These are phyloP conservation scores for Cladorrhinum samala DNA, from an alignment of 495 filamentous ascomycete species.

Conservation along the genomic window DNA sequence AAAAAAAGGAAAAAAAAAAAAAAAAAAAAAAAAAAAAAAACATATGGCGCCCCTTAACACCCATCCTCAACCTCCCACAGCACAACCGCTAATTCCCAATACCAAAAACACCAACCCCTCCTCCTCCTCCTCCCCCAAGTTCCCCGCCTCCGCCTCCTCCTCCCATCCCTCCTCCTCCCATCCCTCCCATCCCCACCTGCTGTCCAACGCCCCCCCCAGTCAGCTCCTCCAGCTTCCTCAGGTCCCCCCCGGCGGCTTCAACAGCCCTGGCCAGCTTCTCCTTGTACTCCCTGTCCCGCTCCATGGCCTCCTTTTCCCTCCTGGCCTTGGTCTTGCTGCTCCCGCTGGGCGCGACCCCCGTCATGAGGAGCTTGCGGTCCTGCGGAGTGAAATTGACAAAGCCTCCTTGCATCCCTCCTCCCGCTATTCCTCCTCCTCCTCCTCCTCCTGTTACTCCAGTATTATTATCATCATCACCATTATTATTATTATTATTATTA, in stretches of 20 bases:
- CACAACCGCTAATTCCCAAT: no score
- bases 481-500: no score
- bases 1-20: not conserved
- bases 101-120: not conserved
- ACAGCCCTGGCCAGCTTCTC: conserved; percentile 70
- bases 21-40: not conserved
- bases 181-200: no score
- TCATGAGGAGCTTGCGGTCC: conserved; percentile 76
- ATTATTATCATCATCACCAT: no score
- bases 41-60: not conserved
- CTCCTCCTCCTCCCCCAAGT: not conserved
- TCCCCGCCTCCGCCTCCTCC: no score
- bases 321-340: conserved; percentile 89
- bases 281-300: conserved; percentile 67
- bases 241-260: conserved; percentile 72
- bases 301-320: conserved; percentile 77
- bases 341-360: conserved; percentile 85
- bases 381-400: conserved; percentile 92
- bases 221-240: conserved; percentile 31
- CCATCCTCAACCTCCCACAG: no score
- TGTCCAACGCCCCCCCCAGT: not conserved
- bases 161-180: no score
- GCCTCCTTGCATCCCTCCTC: conserved; percentile 42
- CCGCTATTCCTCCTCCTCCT: conserved; percentile 39
- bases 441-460: conserved; percentile 31